phyloP scores from a whole-genome alignment of 139 green algal species.

The Coelastrella sp. region DNA sequence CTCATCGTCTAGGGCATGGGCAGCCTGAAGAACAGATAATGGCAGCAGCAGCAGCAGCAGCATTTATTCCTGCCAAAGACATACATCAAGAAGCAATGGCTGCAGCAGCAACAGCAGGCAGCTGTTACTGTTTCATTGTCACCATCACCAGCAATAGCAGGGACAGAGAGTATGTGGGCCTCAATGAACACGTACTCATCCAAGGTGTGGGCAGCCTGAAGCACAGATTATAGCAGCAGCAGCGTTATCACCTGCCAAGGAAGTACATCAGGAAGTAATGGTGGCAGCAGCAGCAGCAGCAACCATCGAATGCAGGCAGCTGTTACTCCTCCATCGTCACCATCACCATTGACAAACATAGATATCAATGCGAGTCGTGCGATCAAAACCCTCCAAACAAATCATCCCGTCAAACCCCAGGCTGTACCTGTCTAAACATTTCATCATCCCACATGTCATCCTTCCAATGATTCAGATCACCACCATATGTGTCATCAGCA shows the following conservation, averaged over 20 bases:
- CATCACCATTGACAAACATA: too few relatives aligned
- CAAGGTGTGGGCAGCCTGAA: not conserved
- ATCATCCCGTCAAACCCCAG: too few relatives aligned
- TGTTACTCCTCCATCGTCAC: slow-evolving; percentile 89
- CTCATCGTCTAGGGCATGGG: slow-evolving; percentile 15
- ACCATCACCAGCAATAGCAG: slow-evolving; percentile 89
- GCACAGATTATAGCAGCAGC: too few relatives aligned
- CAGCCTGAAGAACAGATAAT: not conserved
- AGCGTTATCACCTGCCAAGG: too few relatives aligned
- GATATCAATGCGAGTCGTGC: too few relatives aligned
- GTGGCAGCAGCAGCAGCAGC: too few relatives aligned
- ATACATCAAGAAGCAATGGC: too few relatives aligned
- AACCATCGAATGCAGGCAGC: slow-evolving; percentile 40
- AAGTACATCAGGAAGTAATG: too few relatives aligned
- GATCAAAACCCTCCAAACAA: too few relatives aligned
- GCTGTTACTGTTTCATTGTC: too few relatives aligned
- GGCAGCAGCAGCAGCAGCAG: not conserved
- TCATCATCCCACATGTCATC: slow-evolving; percentile 42
- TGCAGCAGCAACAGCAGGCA: not conserved
- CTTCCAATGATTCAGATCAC: not conserved
- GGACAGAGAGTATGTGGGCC: slow-evolving; percentile 91
- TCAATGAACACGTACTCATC: slow-evolving; percentile 84
- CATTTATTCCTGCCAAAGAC: slow-evolving; percentile 74
- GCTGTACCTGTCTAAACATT: not conserved
- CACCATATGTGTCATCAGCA: slow-evolving; percentile 1